These are phyloP conservation scores for Colletotrichum eremochloae DNA, from an alignment of 2,329 filamentous ascomycete species.

Conservation along the genomic window DNA sequence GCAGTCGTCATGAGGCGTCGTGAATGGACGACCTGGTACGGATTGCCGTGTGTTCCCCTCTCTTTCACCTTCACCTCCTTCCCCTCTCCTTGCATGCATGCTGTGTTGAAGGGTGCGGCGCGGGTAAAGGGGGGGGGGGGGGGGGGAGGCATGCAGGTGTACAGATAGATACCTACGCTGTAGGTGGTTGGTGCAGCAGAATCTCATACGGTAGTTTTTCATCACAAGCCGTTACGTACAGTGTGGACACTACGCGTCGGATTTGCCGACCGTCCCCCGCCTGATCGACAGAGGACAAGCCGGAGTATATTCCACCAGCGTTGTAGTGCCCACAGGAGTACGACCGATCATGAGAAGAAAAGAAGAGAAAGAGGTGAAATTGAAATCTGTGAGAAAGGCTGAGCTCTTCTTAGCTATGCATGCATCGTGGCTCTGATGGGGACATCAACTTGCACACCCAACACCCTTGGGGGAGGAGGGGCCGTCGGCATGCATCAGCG, in stretches of 20 bases:
- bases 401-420: neutral
- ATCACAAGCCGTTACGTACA: constrained; percentile 24
- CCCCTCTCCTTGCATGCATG: neutral
- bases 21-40: constrained; percentile 13
- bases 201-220: constrained; percentile 10
- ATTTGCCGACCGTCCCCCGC: neutral
- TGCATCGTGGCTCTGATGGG: neutral
- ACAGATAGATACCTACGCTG: no score
- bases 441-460: neutral
- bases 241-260: neutral
- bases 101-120: constrained; percentile 5
- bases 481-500: neutral
- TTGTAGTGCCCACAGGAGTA: neutral
- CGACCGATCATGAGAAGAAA: neutral
- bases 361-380: neutral
- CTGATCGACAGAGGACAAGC: neutral
- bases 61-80: neutral
- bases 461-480: no score
- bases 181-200: no score
- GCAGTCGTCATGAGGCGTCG: neutral
- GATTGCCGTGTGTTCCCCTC: constrained; percentile 3
- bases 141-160: constrained; percentile 9
- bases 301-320: neutral
- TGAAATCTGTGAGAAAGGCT: neutral
- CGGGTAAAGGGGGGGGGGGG: neutral